These are phyloP conservation scores for Irpex sp. DNA, from an alignment of 1,284 basidiomycete species.

Conservation along the genomic window DNA sequence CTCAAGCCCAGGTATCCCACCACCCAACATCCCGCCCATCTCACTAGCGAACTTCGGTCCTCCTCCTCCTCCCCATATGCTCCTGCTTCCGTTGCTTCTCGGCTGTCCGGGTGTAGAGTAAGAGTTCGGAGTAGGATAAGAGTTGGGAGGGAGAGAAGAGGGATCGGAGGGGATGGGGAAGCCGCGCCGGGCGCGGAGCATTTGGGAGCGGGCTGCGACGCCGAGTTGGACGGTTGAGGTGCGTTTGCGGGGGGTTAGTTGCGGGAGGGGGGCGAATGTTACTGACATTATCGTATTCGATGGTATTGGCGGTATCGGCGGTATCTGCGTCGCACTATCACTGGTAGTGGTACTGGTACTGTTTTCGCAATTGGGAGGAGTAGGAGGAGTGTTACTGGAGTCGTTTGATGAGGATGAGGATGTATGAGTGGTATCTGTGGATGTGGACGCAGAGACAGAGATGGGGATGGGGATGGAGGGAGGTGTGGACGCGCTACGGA, in stretches of 20 bases:
- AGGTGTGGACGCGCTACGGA: neutral
- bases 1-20: neutral
- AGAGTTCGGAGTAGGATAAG: too few species aligned
- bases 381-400: neutral
- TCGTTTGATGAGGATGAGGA: neutral
- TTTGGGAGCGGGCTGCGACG: slow-evolving; percentile 54
- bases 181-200: slow-evolving; percentile 27
- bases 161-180: too few species aligned
- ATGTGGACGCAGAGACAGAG: too few species aligned
- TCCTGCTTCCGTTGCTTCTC: neutral
- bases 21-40: neutral
- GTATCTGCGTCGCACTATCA: too few species aligned
- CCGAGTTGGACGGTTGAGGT: slow-evolving; percentile 57
- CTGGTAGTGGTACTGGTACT: too few species aligned
- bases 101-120: too few species aligned
- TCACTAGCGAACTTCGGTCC: neutral
- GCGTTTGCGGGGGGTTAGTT: slow-evolving; percentile 50
- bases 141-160: too few species aligned
- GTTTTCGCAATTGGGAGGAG: too few species aligned
- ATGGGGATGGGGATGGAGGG: slow-evolving; percentile 33
- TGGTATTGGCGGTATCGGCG: neutral
- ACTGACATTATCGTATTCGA: neutral
- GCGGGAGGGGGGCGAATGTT: slow-evolving; percentile 64
- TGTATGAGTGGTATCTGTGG: neutral
- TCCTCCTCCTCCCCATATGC: neutral